Percentiles rank a stretch among this genome's conserved stretches.
Conservation (phyloP, 495 filamentous ascomycete species). For the Aspergillus taichungensis region DNA sequence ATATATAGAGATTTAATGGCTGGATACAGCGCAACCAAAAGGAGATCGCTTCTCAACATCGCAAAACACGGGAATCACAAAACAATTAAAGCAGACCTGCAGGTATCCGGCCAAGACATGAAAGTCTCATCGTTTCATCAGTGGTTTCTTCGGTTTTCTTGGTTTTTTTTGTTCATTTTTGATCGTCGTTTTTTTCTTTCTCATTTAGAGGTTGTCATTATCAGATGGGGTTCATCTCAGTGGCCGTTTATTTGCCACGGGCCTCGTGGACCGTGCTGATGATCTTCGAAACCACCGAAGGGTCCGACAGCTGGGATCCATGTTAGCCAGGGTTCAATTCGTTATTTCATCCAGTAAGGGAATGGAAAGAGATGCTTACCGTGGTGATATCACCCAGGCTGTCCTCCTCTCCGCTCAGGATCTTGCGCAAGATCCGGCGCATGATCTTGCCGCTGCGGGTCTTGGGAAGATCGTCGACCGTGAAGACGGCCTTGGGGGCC, state of each 20-base stretch:
- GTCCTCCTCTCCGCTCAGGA: slow-evolving; percentile 92
- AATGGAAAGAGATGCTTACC: slow-evolving; percentile 45
- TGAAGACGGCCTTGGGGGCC: slow-evolving; percentile 84
- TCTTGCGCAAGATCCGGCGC: slow-evolving; percentile 94
- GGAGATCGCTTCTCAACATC: slow-evolving; percentile 7
- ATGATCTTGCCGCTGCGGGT: slow-evolving; percentile 98
- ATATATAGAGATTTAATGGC: slow-evolving; percentile 6
- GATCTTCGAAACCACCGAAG: slow-evolving; percentile 81
- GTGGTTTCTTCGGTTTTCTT: not conserved
- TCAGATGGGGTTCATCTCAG: slow-evolving; percentile 18
- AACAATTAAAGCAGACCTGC: not conserved
- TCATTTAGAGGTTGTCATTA: slow-evolving; percentile 4
- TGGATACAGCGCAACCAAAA: slow-evolving; percentile 6
- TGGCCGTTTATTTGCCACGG: slow-evolving; percentile 39
- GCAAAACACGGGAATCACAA: slow-evolving; percentile 13
- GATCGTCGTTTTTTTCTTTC: not conserved
- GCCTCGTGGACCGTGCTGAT: slow-evolving; percentile 65
- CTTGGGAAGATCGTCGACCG: slow-evolving; percentile 91
- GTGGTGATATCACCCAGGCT: slow-evolving; percentile 90
- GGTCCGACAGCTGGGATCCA: slow-evolving; percentile 74
- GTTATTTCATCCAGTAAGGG: not conserved
- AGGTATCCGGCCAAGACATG: not conserved
- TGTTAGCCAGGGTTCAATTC: slow-evolving; percentile 7
- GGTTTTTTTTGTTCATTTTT: not conserved
- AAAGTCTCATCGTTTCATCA: not conserved